Evolutionary conservation across 2,329 filamentous ascomycete genomes (phyloP).

Genomic region (Paraphoma sp.): DNA sequence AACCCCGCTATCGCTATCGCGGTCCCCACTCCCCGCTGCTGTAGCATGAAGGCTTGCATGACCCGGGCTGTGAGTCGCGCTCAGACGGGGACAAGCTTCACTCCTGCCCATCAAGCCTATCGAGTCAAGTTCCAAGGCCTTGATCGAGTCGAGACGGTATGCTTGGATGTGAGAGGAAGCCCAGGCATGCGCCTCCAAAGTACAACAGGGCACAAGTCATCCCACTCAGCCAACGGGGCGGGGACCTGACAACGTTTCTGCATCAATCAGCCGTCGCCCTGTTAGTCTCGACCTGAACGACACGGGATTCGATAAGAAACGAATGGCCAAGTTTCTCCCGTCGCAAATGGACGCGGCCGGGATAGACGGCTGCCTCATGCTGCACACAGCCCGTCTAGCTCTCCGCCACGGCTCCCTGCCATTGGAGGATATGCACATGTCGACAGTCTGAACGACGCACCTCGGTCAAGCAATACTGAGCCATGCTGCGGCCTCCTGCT

Average conservation of each 20-base stretch:
- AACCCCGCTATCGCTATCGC: slow-evolving; percentile 3
- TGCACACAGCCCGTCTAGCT: slow-evolving; percentile 28
- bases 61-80: neutral
- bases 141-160: neutral
- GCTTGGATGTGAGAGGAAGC: neutral
- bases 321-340: slow-evolving; percentile 18
- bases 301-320: slow-evolving; percentile 16
- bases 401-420: slow-evolving; percentile 19
- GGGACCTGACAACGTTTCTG: slow-evolving; percentile 11
- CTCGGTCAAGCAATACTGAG: slow-evolving; percentile 20
- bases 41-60: neutral
- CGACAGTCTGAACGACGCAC: slow-evolving; percentile 15
- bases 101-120: slow-evolving; percentile 1
- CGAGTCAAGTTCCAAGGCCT: neutral
- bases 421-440: slow-evolving; percentile 22
- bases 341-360: slow-evolving; percentile 1
- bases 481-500: slow-evolving; percentile 14
- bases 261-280: slow-evolving; percentile 14
- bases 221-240: slow-evolving; percentile 6
- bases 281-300: slow-evolving; percentile 17
- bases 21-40: neutral
- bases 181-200: slow-evolving; percentile 1
- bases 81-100: slow-evolving; percentile 6
- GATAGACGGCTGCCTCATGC: slow-evolving; percentile 9
- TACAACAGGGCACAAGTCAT: neutral